Evolutionary conservation across 1,139 yeast genomes (phyloP).

Genomic region (Scheffersomyces titani): DNA sequence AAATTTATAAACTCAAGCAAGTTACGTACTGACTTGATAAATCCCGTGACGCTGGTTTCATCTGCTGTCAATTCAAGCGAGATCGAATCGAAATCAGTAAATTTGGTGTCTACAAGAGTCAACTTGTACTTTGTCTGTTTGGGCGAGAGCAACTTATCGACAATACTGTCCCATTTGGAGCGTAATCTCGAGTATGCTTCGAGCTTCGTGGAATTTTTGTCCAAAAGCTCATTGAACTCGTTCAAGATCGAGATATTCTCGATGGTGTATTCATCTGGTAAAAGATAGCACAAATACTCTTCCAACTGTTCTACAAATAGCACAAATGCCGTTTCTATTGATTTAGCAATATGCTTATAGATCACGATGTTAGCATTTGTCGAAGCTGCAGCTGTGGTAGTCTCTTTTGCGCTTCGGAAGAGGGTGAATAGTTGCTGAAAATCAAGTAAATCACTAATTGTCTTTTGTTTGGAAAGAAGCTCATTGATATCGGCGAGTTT

Average conservation of each 20-base stretch:
- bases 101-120: conserved; percentile 3
- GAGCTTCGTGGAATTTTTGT: conserved; percentile 14
- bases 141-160: conserved; percentile 7
- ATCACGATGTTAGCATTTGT: conserved; percentile 1
- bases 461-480: conserved; percentile 11
- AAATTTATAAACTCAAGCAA: conserved; percentile 34
- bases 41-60: conserved; percentile 3
- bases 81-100: conserved; percentile 7
- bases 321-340: conserved; percentile 1
- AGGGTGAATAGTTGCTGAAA: conserved; percentile 14
- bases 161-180: conserved; percentile 9
- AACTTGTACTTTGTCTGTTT: conserved; percentile 1
- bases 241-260: conserved; percentile 16
- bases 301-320: conserved; percentile 18
- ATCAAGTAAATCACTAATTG: conserved; percentile 13
- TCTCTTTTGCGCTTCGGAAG: conserved; percentile 6
- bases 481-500: conserved; percentile 9
- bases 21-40: conserved; percentile 23
- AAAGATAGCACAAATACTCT: conserved; percentile 16
- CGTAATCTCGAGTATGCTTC: conserved; percentile 8
- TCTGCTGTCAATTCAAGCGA: neutral
- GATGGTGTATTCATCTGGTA: conserved; percentile 27
- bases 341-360: conserved; percentile 7
- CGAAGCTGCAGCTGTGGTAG: conserved; percentile 1
- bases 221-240: conserved; percentile 15